These are phyloP conservation scores for Hemileccinum rubropunctum DNA, from an alignment of 768 basidiomycete genomes.

Conservation along the genomic window DNA sequence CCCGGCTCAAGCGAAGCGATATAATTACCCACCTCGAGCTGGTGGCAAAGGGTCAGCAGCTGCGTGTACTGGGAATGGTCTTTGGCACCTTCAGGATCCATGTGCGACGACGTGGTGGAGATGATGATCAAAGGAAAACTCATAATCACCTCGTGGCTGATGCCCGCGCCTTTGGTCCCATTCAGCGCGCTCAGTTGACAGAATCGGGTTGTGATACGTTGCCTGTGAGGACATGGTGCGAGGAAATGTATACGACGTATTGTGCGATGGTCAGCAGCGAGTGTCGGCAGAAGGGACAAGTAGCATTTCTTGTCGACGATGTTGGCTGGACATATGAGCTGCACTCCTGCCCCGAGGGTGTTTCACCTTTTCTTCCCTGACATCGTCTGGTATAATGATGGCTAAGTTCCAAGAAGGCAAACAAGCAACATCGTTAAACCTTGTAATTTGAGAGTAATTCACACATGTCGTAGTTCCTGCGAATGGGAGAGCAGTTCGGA, in stretches of 20 bases:
- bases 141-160: slow-evolving; percentile 36
- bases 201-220: slow-evolving; percentile 69
- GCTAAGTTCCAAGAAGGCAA: slow-evolving; percentile 40
- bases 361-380: slow-evolving; percentile 89
- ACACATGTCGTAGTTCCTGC: slow-evolving; percentile 88
- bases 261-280: slow-evolving; percentile 19
- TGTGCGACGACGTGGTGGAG: slow-evolving; percentile 45
- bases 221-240: neutral
- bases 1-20: no score
- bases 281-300: no score
- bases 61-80: slow-evolving; percentile 40
- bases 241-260: slow-evolving; percentile 57
- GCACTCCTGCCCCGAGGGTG: slow-evolving; percentile 85
- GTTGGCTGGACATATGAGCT: no score
- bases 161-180: slow-evolving; percentile 14
- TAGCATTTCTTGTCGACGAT: slow-evolving; percentile 97
- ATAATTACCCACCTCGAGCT: slow-evolving; percentile 66
- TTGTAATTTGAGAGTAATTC: slow-evolving; percentile 11
- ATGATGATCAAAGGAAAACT: slow-evolving; percentile 53
- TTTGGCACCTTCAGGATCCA: slow-evolving; percentile 31
- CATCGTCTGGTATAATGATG: slow-evolving; percentile 88
- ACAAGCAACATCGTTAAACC: neutral
- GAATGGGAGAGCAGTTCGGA: neutral
- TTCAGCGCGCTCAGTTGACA: slow-evolving; percentile 40
- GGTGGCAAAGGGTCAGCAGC: slow-evolving; percentile 71